Base-by-base conservation (phyloP, 2,329 filamentous ascomycete genomes). In the Colletotrichum sp. region DNA sequence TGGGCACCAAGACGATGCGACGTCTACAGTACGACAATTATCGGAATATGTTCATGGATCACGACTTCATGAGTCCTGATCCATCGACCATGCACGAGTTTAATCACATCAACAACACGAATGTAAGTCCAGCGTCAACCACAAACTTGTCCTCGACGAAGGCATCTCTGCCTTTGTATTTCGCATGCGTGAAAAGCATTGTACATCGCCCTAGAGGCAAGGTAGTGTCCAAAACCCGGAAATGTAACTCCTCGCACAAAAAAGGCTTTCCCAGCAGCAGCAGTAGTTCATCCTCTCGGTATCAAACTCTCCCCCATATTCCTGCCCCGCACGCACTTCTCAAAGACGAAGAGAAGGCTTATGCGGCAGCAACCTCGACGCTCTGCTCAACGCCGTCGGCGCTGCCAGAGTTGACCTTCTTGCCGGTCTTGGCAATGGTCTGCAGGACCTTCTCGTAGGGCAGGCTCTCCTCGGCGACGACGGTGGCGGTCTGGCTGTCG, bases 401-500 rank as follows among this genome's bases (percentile, higher is more conserved):
- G 88, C 92, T 91, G 80, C 90, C 94, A 32, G 90, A 92, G 86
- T 94, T 98, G 84, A 98, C 93, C 82, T 94, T 94, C 92, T 98
- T 98, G 82, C 96, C 96, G 15, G 96, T 98, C 92, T 98, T 98
- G 90, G 94, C 93, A 85, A 98, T 98, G 85, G 95, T 98, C 83
- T 91, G 90, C 77, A 98, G 92, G 75, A 98, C 95, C 65, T 92
- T 95, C 79, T 95, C 92, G 88, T 96, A 98, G 75, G 91, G 89
- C 78, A 98, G 90, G 71, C 86, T 88, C 6, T 92, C 89, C 79
- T 93, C 91, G 78, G 96, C 92, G 80, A 94, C 88, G 80, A 99
- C 91, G 79, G 92, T 92, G 79, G 95, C 96, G 78, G 91, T 95
- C 85, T 99, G 96, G 79, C 89, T 93, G 78, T 98, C 95, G 82